These are phyloP conservation scores for Cymodocea nodosa DNA, from an alignment of 116 monocot species.

Conservation along the genomic window DNA sequence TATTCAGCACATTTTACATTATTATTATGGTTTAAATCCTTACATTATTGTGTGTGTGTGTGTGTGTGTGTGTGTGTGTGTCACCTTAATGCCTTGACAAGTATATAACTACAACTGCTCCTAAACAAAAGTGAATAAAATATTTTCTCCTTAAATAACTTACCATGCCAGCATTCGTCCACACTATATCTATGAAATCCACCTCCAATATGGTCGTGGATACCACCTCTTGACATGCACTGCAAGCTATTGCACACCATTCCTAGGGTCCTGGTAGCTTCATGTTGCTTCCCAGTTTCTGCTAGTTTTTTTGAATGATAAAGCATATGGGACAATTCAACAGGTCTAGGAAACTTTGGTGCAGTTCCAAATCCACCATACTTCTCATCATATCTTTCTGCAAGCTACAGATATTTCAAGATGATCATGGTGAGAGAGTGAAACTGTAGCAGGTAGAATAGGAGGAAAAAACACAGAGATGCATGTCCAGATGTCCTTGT, in stretches of 20 bases:
- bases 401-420: slow-evolving; percentile 32
- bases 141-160: slow-evolving; percentile 9
- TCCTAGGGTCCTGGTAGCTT: slow-evolving; percentile 34
- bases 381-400: slow-evolving; percentile 54
- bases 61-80: too few species aligned
- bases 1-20: too few species aligned
- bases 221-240: slow-evolving; percentile 91
- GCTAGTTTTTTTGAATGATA: slow-evolving; percentile 51
- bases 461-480: too few species aligned
- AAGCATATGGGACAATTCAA: slow-evolving; percentile 67
- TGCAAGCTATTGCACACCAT: slow-evolving; percentile 65
- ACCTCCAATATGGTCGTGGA: slow-evolving; percentile 93
- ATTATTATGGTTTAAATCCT: too few species aligned
- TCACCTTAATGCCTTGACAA: too few species aligned
- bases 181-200: slow-evolving; percentile 97
- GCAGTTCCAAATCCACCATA: slow-evolving; percentile 93
- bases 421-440: not conserved
- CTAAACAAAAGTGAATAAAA: not conserved
- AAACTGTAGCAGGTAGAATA: not conserved
- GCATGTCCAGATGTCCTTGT: too few species aligned
- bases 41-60: too few species aligned
- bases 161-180: slow-evolving; percentile 98
- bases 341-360: slow-evolving; percentile 95
- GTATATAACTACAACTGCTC: not conserved
- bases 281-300: slow-evolving; percentile 33